These are phyloP conservation scores for Elsinoe necatrix DNA, from an alignment of 2,329 filamentous ascomycete genomes.

Conservation along the genomic window DNA sequence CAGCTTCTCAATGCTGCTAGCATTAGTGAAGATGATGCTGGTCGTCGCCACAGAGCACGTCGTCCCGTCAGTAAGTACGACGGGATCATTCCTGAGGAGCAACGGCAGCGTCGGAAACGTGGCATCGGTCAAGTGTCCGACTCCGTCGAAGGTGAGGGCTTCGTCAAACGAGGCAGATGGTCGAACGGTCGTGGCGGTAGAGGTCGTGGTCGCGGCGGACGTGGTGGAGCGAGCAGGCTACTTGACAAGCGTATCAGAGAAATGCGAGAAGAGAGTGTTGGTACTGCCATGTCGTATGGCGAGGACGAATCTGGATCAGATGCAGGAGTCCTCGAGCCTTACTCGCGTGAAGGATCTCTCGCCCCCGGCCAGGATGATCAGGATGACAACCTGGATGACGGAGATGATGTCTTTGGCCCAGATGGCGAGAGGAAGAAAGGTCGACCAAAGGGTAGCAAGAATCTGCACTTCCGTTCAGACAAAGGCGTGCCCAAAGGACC, in stretches of 20 bases:
- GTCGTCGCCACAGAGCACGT: constrained; percentile 15
- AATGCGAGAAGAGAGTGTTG: constrained; percentile 36
- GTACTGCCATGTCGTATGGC: constrained; percentile 22
- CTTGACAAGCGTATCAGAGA: constrained; percentile 36
- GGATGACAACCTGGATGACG: constrained; percentile 5
- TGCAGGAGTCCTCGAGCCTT: constrained; percentile 24
- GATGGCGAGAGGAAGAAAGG: constrained; percentile 25
- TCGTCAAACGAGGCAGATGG: constrained; percentile 14
- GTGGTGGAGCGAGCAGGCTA: constrained; percentile 13
- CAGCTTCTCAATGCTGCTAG: constrained; percentile 23
- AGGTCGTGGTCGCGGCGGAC: constrained; percentile 16
- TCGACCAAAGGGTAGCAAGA: constrained; percentile 40
- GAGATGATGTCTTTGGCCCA: not conserved
- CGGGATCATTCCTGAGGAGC: constrained; percentile 15
- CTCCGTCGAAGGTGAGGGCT: constrained; percentile 18
- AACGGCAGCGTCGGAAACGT: constrained; percentile 15
- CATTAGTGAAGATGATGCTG: constrained; percentile 16
- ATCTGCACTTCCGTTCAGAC: constrained; percentile 38
- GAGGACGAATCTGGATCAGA: constrained; percentile 20
- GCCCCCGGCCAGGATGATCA: constrained; percentile 13
- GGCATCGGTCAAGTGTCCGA: constrained; percentile 17
- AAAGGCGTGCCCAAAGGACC: constrained; percentile 44
- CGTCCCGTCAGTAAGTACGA: constrained; percentile 20
- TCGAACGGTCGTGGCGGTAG: constrained; percentile 13
- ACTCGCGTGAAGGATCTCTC: constrained; percentile 21